phyloP scores from a whole-genome alignment of 2,329 filamentous ascomycete genomes.

The Graphilbum fragrans region DNA sequence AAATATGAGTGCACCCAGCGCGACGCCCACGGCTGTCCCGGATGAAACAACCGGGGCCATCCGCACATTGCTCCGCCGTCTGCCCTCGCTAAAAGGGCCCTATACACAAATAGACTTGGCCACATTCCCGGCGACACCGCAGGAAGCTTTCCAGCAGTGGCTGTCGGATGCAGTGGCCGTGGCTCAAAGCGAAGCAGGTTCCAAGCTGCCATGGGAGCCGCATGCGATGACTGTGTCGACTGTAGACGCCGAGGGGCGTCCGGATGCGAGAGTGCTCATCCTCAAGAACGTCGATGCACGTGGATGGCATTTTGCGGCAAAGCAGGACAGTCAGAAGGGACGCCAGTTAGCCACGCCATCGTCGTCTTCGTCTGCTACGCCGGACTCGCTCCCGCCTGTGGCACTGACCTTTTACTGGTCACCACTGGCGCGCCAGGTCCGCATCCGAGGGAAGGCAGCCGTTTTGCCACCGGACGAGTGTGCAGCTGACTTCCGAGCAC shows the following conservation, averaged over 20 bases:
- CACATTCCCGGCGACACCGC: slow-evolving; percentile 6
- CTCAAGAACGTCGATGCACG: slow-evolving; percentile 9
- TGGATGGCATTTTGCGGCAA: slow-evolving; percentile 9
- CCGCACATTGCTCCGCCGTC: background rate
- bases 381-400: background rate
- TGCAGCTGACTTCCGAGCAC: slow-evolving; percentile 5
- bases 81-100: slow-evolving; percentile 5
- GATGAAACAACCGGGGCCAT: no score
- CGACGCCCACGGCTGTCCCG: no score
- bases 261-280: slow-evolving; percentile 9
- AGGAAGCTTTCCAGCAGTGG: slow-evolving; percentile 6
- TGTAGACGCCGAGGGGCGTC: slow-evolving; percentile 1
- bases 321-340: slow-evolving; percentile 7
- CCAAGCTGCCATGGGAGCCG: slow-evolving; percentile 3
- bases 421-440: slow-evolving; percentile 6
- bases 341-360: slow-evolving; percentile 2
- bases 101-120: slow-evolving; percentile 2
- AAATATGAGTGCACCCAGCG: no score
- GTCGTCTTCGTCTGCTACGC: background rate
- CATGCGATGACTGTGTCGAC: slow-evolving; percentile 9
- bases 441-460: slow-evolving; percentile 4
- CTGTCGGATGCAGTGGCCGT: slow-evolving; percentile 5
- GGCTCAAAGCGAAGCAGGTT: background rate
- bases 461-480: slow-evolving; percentile 2
- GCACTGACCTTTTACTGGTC: slow-evolving; percentile 9